Conservation (phyloP, 2,329 filamentous ascomycete species). For the Pseudocercospora pini-densiflorae region DNA sequence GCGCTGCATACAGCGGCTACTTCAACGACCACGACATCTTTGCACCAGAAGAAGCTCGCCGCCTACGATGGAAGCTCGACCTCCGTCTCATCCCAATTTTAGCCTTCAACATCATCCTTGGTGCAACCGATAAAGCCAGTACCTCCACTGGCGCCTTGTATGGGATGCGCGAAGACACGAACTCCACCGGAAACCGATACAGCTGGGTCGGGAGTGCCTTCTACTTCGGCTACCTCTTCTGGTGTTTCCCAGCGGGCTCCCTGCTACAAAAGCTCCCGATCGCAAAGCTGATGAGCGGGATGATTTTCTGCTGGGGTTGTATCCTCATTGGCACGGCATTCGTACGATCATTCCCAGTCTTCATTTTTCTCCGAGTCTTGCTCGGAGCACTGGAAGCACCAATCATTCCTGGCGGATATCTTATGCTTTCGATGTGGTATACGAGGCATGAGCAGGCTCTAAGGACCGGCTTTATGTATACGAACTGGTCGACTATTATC, state of each 20-base stretch:
- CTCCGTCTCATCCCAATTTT: conserved; percentile 19
- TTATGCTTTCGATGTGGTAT: conserved; percentile 40
- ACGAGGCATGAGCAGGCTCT: conserved; percentile 23
- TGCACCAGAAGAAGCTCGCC: conserved; percentile 1
- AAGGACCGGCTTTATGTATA: conserved; percentile 41
- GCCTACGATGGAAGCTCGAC: conserved; percentile 16
- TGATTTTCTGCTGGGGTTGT: conserved; percentile 15
- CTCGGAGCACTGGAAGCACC: conserved; percentile 15
- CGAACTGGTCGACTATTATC: conserved; percentile 54
- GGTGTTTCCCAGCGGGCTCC: conserved; percentile 60
- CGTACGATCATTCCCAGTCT: conserved; percentile 26
- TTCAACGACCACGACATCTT: conserved; percentile 15
- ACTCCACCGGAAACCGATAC: conserved; percentile 61
- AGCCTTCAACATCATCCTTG: conserved; percentile 19
- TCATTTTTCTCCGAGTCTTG: conserved; percentile 48
- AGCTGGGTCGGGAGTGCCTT: conserved; percentile 57
- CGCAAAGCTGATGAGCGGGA: conserved; percentile 43
- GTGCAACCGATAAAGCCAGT: conserved; percentile 17
- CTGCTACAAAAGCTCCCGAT: conserved; percentile 58
- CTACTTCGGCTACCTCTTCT: conserved; percentile 61
- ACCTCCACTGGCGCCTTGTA: conserved; percentile 15
- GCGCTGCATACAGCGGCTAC: conserved; percentile 15
- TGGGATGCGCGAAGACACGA: conserved; percentile 62
- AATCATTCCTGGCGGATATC: conserved; percentile 54
- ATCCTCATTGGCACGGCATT: conserved; percentile 15